Evolutionary conservation across 192 early-diverging fungal genomes (phyloP).

Genomic region (Podila clonocystis): DNA sequence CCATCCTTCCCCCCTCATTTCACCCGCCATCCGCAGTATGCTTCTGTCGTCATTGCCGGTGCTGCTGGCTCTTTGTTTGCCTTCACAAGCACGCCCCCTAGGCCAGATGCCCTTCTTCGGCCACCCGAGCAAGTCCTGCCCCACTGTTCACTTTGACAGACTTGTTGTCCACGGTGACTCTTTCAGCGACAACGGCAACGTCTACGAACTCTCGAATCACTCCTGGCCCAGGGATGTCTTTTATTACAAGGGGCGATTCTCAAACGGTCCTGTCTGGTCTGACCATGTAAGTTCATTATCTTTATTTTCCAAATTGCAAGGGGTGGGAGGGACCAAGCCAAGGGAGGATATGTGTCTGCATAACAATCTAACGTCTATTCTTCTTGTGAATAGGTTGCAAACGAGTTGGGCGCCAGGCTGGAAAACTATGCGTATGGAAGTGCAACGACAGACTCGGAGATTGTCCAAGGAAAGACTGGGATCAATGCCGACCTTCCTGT

Average conservation of each 20-base stretch:
- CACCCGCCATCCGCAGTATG: too few species aligned
- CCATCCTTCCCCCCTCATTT: too few species aligned
- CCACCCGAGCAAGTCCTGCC: background rate
- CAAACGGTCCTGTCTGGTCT: conserved; percentile 56
- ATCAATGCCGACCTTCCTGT: conserved; percentile 25
- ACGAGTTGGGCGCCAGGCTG: conserved; percentile 13
- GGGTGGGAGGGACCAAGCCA: background rate
- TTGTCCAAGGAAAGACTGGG: conserved; percentile 41
- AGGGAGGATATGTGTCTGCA: background rate
- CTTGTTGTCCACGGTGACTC: conserved; percentile 40
- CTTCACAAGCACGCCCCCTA: background rate
- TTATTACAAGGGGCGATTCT: conserved; percentile 50
- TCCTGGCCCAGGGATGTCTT: conserved; percentile 16
- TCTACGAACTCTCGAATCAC: conserved; percentile 13
- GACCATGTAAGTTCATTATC: conserved; percentile 48
- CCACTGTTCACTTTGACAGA: background rate
- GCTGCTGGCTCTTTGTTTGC: too few species aligned
- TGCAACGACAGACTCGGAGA: conserved; percentile 53
- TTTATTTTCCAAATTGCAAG: background rate
- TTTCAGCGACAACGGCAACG: conserved; percentile 31
- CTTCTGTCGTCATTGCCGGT: background rate
- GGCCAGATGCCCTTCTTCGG: background rate
- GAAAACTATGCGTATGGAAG: conserved; percentile 60
- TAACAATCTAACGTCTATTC: background rate
- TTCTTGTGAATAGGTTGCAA: conserved; percentile 11